Conservation (phyloP, 306 rosid species). For the Hippophae tibetana region DNA sequence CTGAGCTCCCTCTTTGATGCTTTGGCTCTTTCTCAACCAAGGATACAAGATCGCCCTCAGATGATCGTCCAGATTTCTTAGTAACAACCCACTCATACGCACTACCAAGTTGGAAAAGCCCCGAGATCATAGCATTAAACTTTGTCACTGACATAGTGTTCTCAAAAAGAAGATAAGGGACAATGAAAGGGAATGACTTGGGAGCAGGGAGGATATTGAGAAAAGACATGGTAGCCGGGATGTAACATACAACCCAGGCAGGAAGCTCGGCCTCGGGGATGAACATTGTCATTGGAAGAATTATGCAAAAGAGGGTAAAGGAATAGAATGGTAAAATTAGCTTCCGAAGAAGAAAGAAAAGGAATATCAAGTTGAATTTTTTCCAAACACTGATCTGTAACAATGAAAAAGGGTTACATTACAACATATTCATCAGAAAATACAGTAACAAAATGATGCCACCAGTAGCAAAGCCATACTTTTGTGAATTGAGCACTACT, state of each 20-base stretch:
- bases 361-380: conserved; percentile 84
- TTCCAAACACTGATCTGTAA: conserved; percentile 75
- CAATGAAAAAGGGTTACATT: not conserved
- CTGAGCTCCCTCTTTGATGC: conserved; percentile 54
- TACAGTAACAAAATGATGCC: not conserved
- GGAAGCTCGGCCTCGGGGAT: conserved; percentile 81
- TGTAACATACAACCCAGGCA: conserved; percentile 81
- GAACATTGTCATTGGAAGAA: conserved; percentile 94
- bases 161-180: conserved; percentile 88
- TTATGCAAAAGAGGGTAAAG: conserved; percentile 78
- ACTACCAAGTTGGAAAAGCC: conserved; percentile 82
- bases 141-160: conserved; percentile 93
- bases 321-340: conserved; percentile 84
- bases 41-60: conserved; percentile 69
- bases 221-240: conserved; percentile 83
- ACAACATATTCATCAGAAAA: not conserved
- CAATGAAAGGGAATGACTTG: conserved; percentile 84
- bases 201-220: conserved; percentile 89
- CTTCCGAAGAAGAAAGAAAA: conserved; percentile 82
- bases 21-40: conserved; percentile 51
- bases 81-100: conserved; percentile 96
- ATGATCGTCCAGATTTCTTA: conserved; percentile 86
- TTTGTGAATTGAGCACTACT: not conserved
- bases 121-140: conserved; percentile 91
- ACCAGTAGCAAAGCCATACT: not conserved